Base-by-base conservation (phyloP, 2,329 filamentous ascomycete genomes). In the Akanthomyces lecanii region DNA sequence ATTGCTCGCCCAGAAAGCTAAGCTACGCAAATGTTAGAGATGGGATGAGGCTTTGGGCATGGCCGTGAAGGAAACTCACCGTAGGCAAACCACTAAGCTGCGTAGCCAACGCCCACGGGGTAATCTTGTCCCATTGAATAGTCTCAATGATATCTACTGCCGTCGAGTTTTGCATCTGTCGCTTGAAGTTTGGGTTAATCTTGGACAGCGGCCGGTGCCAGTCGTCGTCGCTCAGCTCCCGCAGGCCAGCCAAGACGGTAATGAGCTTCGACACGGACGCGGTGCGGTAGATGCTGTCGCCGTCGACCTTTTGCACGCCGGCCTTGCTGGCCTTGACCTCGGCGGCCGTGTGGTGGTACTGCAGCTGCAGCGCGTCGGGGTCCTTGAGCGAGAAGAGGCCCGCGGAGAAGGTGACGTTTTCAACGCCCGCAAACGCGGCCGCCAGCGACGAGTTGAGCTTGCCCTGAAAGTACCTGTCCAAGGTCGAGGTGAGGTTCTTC, bases 31-130 rank as follows among this genome's bases (percentile, higher is more conserved):
- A 10, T 5, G 53, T 56, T 21, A 56, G 38, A 44, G 16, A 4
- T 30, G 1, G 28, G 28, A 2, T 30, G 2, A 30, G 28, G 6
- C 28, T 30, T 11, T 7, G 23, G 23, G 16, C n/a, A 6, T 25
- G 18, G 33, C 6, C 6, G 33, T 36, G 2, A 30, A 36, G 3
- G 3, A 54, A 40, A 18, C 58, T 53, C 21, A 61, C 58, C 7
- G 60, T 62, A 40, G 60, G 60, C 6, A 62, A 10, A 3, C 59
- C 60, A 55, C 60, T 62, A 10, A 62, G 60, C 30, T 62, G 60
- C 21, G 60, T 28, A 21, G 60, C 60, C 38, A 62, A 40, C 14
- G 51, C 44, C 60, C 60, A 62, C 0, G 60, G 60, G 2, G 60
- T 62, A 42, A 56, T 40, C 28, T 62, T 62, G 38, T 62, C 30